These are phyloP conservation scores for Colletotrichum sp. DNA, from an alignment of 2,329 filamentous ascomycete genomes.

Conservation along the genomic window DNA sequence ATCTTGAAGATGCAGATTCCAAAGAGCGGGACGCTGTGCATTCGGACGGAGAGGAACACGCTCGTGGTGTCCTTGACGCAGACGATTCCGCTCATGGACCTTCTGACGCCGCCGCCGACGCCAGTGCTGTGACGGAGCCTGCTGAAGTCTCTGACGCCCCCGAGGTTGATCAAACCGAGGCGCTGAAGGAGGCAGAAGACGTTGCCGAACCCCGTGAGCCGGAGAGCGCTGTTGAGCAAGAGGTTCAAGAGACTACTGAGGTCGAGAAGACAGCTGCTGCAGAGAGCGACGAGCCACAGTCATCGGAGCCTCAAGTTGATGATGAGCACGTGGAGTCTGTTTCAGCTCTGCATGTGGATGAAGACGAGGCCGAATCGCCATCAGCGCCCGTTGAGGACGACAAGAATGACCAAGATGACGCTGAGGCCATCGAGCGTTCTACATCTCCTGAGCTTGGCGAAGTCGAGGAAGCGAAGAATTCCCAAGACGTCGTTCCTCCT, in stretches of 20 bases:
- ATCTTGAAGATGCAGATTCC: conserved; percentile 16
- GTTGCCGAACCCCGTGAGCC: not conserved
- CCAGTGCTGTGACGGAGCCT: not conserved
- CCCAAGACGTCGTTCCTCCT: not conserved
- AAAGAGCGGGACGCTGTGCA: conserved; percentile 1
- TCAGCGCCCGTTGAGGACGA: not conserved
- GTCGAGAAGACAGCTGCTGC: not conserved
- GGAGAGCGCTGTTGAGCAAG: rapidly evolving
- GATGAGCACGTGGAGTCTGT: not conserved
- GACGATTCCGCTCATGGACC: conserved; percentile 8
- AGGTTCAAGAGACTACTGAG: not conserved
- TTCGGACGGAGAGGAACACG: conserved; percentile 7
- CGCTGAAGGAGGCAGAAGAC: not conserved
- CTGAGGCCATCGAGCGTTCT: not conserved
- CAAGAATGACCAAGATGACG: not conserved
- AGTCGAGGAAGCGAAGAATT: not conserved
- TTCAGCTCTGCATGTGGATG: not conserved
- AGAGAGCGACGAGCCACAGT: not conserved
- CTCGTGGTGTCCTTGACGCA: conserved; percentile 13
- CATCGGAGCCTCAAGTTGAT: not conserved
- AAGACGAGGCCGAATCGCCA: not conserved
- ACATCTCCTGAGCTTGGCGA: not conserved
- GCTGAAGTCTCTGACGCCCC: not conserved
- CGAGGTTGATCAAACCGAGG: not conserved
- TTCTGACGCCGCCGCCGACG: conserved; percentile 2